Evolutionary conservation across 345 rosid genomes (phyloP), one percentile per base, ranked within the genome.

Genomic region (Salix exigua): DNA sequence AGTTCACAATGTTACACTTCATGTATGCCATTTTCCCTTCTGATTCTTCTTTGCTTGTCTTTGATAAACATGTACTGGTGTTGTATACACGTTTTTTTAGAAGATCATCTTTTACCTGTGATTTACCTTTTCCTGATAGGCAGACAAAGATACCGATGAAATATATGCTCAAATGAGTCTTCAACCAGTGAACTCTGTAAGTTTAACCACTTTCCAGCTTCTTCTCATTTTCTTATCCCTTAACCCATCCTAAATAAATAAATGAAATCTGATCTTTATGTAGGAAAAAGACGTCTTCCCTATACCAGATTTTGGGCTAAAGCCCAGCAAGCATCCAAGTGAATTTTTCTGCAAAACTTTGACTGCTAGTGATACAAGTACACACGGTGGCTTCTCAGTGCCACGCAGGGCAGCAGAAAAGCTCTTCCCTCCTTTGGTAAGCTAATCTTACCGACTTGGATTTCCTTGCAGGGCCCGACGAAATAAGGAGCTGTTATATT

Each of bases 381-480:
- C 99, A 19, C 99, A 96, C 79, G 99, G 99, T 74, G 99, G 99
- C 75, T 96, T 96, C 87, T 96, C 99, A 1, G 98, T 96, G 77
- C 99, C 99, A 66, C 92, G 99, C 17, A 85, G 97, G 81, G 99
- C 98, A 13, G 99, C 99, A 26, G 99, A 96, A 79, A 96, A 96
- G 88, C 98, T 96, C 64, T 96, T 96, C 79, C 98, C 99, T 80
- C 85, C 89, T 8, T 68, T 96, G 92, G 99, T 94, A 71, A 83
- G 90, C 71, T 71, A 38, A n/a, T 80, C 68, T 48, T 62, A 35
- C 70, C 64, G 4, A 38, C n/a, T 64, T 21, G 19, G 60, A 70
- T 21, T 4, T 42, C 33, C 7, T 78, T 58, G 66, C 44, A 33
- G 40, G 33, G 31, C 13, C 0, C 58, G 61, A 37, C 11, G 71